Evolutionary conservation across 176 grass and related monocot species (phyloP).

Genomic region (Poa pratensis): DNA sequence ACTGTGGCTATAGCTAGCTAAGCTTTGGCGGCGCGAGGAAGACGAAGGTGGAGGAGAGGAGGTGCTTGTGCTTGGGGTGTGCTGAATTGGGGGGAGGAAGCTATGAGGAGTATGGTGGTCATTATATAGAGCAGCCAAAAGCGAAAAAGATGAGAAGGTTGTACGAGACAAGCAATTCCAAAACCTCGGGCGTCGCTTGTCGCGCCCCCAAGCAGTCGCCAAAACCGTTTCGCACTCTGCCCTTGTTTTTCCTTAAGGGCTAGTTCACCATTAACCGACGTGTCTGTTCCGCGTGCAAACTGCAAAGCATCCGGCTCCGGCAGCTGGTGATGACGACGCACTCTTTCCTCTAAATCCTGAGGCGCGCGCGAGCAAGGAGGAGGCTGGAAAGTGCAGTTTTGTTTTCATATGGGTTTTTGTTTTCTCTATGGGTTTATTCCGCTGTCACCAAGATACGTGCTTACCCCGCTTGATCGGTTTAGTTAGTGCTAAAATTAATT

Average conservation of each 20-base stretch:
- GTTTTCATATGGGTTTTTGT: slow-evolving; percentile 36
- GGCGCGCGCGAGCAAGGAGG: not conserved
- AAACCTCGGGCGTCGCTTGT: slow-evolving; percentile 26
- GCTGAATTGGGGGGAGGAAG: slow-evolving; percentile 6
- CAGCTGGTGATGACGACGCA: not conserved
- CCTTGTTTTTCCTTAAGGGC: no score
- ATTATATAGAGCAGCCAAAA: slow-evolving; percentile 30
- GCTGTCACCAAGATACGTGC: slow-evolving; percentile 20
- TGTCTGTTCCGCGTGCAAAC: not conserved
- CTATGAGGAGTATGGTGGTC: fast-evolving
- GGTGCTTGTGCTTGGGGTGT: not conserved
- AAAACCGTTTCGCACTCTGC: slow-evolving; percentile 21
- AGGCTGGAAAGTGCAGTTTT: slow-evolving; percentile 34
- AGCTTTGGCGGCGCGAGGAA: not conserved
- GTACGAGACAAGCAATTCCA: slow-evolving; percentile 44
- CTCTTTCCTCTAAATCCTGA: not conserved
- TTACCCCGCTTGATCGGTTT: not conserved
- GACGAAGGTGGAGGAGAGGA: not conserved
- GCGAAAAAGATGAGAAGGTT: not conserved
- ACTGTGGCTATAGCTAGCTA: not conserved
- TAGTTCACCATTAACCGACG: not conserved
- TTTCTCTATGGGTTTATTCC: not conserved
- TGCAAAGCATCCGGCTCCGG: no score
- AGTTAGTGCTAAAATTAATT: not conserved
- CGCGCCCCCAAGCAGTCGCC: slow-evolving; percentile 35